Conservation (phyloP, 2,329 filamentous ascomycete genomes). For the Trichoderma endophyticum region DNA sequence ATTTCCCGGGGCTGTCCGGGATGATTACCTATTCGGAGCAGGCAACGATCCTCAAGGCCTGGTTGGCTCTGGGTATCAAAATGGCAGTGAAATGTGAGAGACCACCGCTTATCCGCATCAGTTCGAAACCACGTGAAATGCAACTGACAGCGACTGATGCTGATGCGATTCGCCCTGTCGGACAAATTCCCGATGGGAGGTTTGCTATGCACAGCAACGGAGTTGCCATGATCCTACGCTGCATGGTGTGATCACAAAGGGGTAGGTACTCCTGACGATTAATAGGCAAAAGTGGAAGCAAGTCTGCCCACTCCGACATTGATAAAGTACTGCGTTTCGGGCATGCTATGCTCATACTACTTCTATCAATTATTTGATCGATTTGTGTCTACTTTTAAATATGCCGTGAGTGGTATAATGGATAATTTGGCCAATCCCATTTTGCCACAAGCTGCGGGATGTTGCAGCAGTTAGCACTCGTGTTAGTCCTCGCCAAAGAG, state of each 20-base stretch:
- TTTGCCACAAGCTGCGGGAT: neutral
- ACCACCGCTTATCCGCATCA: constrained; percentile 17
- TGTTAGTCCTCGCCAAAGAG: neutral
- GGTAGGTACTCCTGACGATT: neutral
- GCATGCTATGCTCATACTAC: fast-evolving
- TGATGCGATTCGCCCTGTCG: neutral
- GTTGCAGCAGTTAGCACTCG: neutral
- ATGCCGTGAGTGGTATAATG: neutral
- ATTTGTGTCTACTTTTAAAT: neutral
- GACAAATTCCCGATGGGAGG: neutral
- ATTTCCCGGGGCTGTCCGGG: neutral
- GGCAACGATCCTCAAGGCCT: neutral
- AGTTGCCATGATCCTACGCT: constrained; percentile 6
- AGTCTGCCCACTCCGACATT: neutral
- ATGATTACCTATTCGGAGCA: neutral
- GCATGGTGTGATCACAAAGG: neutral
- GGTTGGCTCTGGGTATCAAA: neutral
- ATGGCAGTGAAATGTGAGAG: neutral
- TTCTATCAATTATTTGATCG: neutral
- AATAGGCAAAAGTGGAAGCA: neutral
- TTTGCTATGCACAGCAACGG: neutral
- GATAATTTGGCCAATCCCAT: neutral
- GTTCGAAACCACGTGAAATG: constrained; percentile 13
- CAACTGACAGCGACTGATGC: neutral
- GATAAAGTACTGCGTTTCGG: neutral